These are phyloP conservation scores for Rhodomyrtus tomentosa DNA, from an alignment of 345 rosid species.

Conservation along the genomic window DNA sequence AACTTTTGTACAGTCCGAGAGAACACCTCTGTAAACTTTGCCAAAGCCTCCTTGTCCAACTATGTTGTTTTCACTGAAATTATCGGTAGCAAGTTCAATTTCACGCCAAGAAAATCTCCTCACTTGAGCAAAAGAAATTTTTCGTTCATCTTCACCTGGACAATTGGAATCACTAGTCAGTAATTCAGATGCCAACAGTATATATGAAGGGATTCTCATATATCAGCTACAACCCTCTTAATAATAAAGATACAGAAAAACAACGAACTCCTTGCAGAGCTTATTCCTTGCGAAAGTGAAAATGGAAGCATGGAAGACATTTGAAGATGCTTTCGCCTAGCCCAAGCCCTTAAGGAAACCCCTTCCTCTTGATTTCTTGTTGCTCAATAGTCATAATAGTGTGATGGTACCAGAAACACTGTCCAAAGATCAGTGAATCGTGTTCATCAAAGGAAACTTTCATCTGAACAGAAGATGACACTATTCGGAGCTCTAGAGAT, in stretches of 20 bases:
- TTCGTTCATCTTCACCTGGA: conserved; percentile 70
- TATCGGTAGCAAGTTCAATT: conserved; percentile 71
- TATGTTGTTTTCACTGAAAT: conserved; percentile 62
- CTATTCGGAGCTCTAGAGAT: background rate
- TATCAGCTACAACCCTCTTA: background rate
- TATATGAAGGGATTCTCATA: background rate
- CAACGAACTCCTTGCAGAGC: background rate
- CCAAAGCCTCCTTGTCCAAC: conserved; percentile 97
- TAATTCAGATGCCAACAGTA: background rate
- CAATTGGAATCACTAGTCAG: background rate
- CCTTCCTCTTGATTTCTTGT: background rate
- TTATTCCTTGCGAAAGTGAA: background rate
- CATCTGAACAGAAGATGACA: background rate
- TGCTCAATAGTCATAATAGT: background rate
- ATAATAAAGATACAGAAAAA: background rate
- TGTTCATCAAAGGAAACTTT: background rate
- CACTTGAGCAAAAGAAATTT: conserved; percentile 56
- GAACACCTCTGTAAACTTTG: conserved; percentile 79
- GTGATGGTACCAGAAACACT: background rate
- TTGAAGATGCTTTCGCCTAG: background rate
- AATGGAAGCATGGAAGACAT: background rate
- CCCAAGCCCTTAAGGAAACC: background rate
- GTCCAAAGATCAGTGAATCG: background rate
- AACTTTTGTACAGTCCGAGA: conserved; percentile 60
- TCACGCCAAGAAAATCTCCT: conserved; percentile 69